Percentiles rank a stretch among this genome's conserved stretches.
These are phyloP conservation scores for Hyaloscypha variabilis DNA, from an alignment of 495 filamentous ascomycete species.

Conservation along the genomic window DNA sequence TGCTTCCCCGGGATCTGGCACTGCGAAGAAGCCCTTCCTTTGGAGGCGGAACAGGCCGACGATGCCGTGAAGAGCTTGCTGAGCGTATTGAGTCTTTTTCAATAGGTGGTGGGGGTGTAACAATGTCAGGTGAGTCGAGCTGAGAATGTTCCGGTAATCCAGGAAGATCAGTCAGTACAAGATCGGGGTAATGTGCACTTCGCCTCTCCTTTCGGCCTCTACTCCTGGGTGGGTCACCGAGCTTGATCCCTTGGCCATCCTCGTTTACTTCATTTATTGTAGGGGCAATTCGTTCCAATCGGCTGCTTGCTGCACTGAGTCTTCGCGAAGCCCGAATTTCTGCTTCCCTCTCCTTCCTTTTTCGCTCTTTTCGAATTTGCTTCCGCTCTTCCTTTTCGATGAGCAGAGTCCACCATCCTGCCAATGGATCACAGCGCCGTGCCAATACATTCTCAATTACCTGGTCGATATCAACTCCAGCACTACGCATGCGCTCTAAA, in stretches of 20 bases:
- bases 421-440: slow-evolving; percentile 83
- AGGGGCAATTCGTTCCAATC: slow-evolving; percentile 76
- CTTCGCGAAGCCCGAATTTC: slow-evolving; percentile 81
- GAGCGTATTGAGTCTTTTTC: slow-evolving; percentile 80
- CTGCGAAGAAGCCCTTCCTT: slow-evolving; percentile 70
- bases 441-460: slow-evolving; percentile 93
- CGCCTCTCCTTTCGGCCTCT: slow-evolving; percentile 54
- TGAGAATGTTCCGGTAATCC: slow-evolving; percentile 65
- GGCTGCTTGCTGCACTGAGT: slow-evolving; percentile 82
- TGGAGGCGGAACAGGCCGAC: slow-evolving; percentile 78
- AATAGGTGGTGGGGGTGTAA: slow-evolving; percentile 64
- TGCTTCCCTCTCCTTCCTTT: slow-evolving; percentile 79
- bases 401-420: slow-evolving; percentile 94
- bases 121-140: slow-evolving; percentile 35
- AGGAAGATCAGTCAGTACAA: slow-evolving; percentile 65
- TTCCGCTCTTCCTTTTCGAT: slow-evolving; percentile 97
- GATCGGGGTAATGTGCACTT: slow-evolving; percentile 51
- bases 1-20: slow-evolving; percentile 72
- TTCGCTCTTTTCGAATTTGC: slow-evolving; percentile 78
- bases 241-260: slow-evolving; percentile 48
- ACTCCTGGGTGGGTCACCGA: slow-evolving; percentile 58
- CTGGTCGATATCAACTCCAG: slow-evolving; percentile 90
- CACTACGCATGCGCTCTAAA: slow-evolving; percentile 89
- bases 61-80: slow-evolving; percentile 65
- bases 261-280: slow-evolving; percentile 76